These are phyloP conservation scores for Aegilops speltoides DNA, from an alignment of 176 grass and related monocot genomes.

Conservation along the genomic window DNA sequence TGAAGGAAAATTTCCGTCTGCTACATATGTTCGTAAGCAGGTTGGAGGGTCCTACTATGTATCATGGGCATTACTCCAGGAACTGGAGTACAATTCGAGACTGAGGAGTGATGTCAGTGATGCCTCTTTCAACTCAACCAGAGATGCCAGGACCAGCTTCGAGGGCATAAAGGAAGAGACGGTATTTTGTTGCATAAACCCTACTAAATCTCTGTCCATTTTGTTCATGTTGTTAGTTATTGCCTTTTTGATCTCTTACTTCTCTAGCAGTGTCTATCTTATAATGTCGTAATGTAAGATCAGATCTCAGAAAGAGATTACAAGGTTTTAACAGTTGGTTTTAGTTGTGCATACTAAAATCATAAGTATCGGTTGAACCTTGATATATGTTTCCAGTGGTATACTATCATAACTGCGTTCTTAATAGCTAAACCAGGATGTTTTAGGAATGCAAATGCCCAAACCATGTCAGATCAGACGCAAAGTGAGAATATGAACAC, in stretches of 20 bases:
- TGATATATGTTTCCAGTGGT: background rate
- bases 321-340: background rate
- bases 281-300: background rate
- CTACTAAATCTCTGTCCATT: background rate
- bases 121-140: background rate
- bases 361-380: background rate
- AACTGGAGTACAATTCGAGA: background rate
- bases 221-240: background rate
- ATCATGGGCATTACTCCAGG: background rate
- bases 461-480: background rate
- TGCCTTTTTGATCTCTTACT: background rate
- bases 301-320: background rate
- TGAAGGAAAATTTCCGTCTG: slow-evolving; percentile 14
- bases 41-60: background rate
- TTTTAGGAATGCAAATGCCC: background rate
- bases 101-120: background rate
- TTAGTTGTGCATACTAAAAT: background rate
- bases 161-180: background rate
- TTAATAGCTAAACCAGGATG: background rate
- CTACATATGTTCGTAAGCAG: slow-evolving; percentile 15
- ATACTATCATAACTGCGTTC: background rate
- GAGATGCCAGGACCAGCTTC: background rate
- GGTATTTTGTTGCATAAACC: background rate
- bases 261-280: background rate
- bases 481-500: background rate